Conservation (phyloP, 768 basidiomycete species). For the Suillus clintonianus region DNA sequence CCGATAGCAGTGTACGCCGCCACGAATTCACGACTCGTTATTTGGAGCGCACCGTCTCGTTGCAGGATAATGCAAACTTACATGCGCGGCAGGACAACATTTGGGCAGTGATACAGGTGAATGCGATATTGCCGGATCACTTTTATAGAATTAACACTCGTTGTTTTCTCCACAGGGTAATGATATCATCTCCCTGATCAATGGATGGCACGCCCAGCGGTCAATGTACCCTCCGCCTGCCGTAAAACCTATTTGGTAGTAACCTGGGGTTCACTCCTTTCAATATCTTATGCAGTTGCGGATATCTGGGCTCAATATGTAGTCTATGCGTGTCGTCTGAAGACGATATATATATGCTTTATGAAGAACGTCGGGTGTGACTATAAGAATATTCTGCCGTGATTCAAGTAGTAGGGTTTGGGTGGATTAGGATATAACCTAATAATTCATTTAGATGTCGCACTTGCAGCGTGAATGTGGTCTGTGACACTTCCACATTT, state of each 20-base stretch:
- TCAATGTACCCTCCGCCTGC: not conserved
- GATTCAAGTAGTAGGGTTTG: not conserved
- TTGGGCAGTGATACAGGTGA: not conserved
- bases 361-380: not conserved
- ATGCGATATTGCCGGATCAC: not conserved
- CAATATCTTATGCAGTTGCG: not conserved
- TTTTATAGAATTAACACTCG: no score
- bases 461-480: not conserved
- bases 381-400: not conserved
- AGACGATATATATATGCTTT: not conserved
- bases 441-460: not conserved
- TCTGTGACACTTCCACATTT: not conserved
- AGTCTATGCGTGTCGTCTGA: not conserved
- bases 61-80: constrained; percentile 3
- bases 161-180: not conserved
- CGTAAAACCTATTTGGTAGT: constrained; percentile 5
- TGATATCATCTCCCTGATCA: constrained; percentile 1
- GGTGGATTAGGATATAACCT: not conserved
- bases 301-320: not conserved
- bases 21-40: constrained; percentile 8
- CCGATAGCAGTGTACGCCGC: constrained; percentile 3
- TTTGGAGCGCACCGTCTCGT: not conserved
- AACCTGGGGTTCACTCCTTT: not conserved
- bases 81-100: constrained; percentile 5
- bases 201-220: constrained; percentile 2